These are phyloP conservation scores for Oryza nivara DNA, from an alignment of 176 grass and related monocot species.

Conservation along the genomic window DNA sequence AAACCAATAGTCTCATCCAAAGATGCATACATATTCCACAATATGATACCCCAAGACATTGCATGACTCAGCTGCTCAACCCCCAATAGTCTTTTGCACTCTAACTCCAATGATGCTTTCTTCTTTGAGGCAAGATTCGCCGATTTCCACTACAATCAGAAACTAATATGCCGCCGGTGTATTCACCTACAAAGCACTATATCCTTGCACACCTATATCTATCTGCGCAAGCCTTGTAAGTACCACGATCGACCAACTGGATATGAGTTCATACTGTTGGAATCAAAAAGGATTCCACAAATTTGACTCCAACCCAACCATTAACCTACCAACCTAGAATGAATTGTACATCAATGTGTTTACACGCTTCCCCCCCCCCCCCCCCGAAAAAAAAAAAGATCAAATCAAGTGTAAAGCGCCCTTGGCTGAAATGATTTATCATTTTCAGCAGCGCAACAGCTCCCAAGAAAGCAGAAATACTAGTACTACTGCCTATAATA, in stretches of 20 bases:
- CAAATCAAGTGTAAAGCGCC: not conserved
- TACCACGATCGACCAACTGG: not conserved
- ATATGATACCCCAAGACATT: not conserved
- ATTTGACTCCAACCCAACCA: not conserved
- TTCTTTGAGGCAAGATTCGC: not conserved
- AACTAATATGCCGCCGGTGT: not conserved
- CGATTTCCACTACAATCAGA: not conserved
- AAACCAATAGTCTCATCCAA: not conserved
- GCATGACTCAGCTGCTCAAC: conserved; percentile 11
- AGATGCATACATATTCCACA: not conserved
- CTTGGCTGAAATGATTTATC: not conserved
- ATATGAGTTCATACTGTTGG: not conserved
- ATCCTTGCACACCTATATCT: not conserved
- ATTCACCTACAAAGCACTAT: not conserved
- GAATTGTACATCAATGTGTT: not conserved
- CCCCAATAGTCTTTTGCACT: not conserved
- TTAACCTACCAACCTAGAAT: not conserved
- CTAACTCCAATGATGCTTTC: not conserved
- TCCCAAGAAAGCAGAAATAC: not conserved
- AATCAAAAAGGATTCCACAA: not conserved
- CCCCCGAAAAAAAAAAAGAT: not conserved
- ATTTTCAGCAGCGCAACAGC: not conserved
- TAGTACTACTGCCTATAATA: too few relatives aligned
- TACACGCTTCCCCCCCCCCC: not conserved
- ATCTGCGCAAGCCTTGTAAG: not conserved